Evolutionary conservation across 495 filamentous ascomycete genomes (phyloP), one percentile per base, ranked within the genome.

Genomic region (Platismatia glauca): DNA sequence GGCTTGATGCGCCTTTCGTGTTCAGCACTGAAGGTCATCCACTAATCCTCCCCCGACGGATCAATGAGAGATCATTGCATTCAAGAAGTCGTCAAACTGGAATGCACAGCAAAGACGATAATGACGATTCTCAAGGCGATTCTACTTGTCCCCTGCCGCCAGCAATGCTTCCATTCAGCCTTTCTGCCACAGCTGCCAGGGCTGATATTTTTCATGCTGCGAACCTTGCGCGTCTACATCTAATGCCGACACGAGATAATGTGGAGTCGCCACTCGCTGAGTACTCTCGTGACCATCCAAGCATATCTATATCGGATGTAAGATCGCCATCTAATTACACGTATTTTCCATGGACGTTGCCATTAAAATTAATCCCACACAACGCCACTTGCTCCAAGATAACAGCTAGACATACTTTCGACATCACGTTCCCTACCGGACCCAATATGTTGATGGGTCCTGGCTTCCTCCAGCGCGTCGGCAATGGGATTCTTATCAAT

Each of bases 11-110:
- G 6, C 82, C 91, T 3, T 91, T 89, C 76, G 92, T 98, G 8
- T 97, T 98, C 70, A 90, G 88, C 29, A 98, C 94, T 0, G 94
- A 98, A 74, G 94, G 92, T 3, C 94, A 98, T 76, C 94, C 94
- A 7, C 77, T 98, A 33, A 82, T 97, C 22, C 86, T 98, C 59
- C 94, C 90, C 7, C 83, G 73, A 68, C 55, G 18, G 31, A 44
- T 11, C 4, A 35, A 37, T 27, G 27, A 9, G 24, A 33, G 29
- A 53, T 33, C 50, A 20, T 9, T 24, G 3, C 7, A 43, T 38
- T 20, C 37, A 44, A 43, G 13, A n/a, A 34, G 22, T 33, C 37
- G 37, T 6, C 50, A n/a, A 13, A 16, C 20, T 1, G 22, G 11
- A 43, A 4, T 3, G 24, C 12, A 55, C 50, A 7, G 8, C 20